Evolutionary conservation across 106 monocot genomes (phyloP).

Genomic region (Apostasia shenzhenica): DNA sequence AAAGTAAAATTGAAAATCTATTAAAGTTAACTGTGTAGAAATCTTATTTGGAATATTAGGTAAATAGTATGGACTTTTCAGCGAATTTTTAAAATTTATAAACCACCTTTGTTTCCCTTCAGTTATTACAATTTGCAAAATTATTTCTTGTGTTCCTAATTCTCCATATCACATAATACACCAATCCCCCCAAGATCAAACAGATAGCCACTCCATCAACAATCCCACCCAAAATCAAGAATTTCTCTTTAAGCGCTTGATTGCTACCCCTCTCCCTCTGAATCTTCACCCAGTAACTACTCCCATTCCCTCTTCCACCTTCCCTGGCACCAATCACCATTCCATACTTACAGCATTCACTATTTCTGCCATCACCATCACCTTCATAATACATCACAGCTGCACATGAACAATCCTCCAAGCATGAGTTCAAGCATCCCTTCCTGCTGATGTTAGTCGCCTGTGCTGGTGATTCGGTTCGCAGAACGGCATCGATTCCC

Average conservation of each 20-base stretch:
- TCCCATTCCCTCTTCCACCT: conserved; percentile 1
- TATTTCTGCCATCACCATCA: not conserved
- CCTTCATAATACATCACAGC: conserved; percentile 19
- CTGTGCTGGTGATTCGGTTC: not conserved
- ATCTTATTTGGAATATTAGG: too few species aligned
- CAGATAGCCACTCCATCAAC: conserved; percentile 21
- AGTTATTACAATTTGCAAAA: too few species aligned
- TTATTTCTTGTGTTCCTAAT: too few species aligned
- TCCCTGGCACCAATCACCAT: conserved; percentile 34
- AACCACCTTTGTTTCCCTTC: too few species aligned
- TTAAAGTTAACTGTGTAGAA: too few species aligned
- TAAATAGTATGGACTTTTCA: too few species aligned
- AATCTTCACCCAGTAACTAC: conserved; percentile 43
- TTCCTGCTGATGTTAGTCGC: conserved; percentile 20
- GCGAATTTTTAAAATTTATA: too few species aligned
- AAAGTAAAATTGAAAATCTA: too few species aligned
- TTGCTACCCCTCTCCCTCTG: not conserved
- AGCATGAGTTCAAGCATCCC: conserved; percentile 29
- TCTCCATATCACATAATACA: conserved; percentile 7
- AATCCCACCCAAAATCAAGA: conserved; percentile 18
- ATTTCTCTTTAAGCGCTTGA: not conserved
- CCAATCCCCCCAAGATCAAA: conserved; percentile 17
- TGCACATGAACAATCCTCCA: conserved; percentile 33
- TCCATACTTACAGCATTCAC: conserved; percentile 26
- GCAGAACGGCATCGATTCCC: conserved; percentile 21